A percentile compares a stretch with the other conserved stretches of the same genome.
phyloP scores from a whole-genome alignment of 2,329 filamentous ascomycete species.

The Trichoderma lentiforme region DNA sequence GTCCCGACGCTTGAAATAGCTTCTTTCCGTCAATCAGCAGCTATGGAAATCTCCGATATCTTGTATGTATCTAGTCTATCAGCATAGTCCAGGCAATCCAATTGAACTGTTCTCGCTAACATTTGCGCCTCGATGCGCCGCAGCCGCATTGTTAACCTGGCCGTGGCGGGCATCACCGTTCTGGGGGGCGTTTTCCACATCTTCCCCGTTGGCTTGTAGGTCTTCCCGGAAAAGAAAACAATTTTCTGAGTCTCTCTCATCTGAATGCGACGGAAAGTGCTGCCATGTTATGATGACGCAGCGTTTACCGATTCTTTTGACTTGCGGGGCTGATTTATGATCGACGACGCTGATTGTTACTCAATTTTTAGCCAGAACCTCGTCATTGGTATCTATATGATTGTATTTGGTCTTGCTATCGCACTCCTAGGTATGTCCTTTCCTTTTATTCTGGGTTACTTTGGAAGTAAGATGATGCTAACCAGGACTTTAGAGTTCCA shows the following conservation, averaged over 20 bases:
- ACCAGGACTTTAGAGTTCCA: constrained; percentile 67
- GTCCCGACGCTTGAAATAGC: background rate
- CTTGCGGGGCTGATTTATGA: background rate
- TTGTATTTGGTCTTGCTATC: constrained; percentile 81
- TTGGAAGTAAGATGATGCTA: background rate
- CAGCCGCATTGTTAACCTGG: constrained; percentile 94
- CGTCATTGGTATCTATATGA: constrained; percentile 81
- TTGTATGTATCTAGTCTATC: background rate
- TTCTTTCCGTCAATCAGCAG: background rate
- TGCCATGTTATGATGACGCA: background rate
- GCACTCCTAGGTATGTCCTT: constrained; percentile 57
- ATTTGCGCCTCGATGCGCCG: constrained; percentile 13
- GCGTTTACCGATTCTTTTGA: background rate
- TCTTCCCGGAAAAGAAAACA: constrained; percentile 22
- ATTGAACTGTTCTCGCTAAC: constrained; percentile 8
- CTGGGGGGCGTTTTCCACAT: constrained; percentile 77
- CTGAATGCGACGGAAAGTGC: background rate
- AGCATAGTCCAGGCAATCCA: background rate
- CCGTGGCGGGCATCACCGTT: constrained; percentile 79
- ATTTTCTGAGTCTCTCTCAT: background rate
- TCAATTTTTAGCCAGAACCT: constrained; percentile 40
- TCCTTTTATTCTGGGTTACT: background rate
- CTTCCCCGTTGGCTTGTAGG: constrained; percentile 60
- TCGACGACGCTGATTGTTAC: background rate
- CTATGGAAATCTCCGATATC: constrained; percentile 17